phyloP scores from a whole-genome alignment of 805 yeast species.

The Barnettozyma californica region DNA sequence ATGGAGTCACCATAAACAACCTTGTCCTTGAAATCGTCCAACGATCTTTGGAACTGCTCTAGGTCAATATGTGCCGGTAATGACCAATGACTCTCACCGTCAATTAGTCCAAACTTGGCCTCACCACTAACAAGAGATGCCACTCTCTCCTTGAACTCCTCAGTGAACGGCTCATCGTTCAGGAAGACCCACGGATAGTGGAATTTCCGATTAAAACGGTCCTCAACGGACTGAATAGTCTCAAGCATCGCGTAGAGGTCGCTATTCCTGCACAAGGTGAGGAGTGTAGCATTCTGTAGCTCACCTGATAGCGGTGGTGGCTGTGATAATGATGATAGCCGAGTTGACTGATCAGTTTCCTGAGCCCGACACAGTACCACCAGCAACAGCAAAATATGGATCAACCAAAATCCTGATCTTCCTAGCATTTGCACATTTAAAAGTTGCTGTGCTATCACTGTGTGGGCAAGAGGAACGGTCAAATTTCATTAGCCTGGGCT shows the following conservation, averaged over 20 bases:
- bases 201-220: conserved; percentile 42
- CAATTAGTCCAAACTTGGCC: conserved; percentile 67
- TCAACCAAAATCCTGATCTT: neutral
- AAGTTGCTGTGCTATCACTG: too few species aligned
- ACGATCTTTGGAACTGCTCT: conserved; percentile 57
- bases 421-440: neutral
- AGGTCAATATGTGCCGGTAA: conserved; percentile 77
- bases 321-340: too few species aligned
- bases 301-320: neutral
- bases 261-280: conserved; percentile 52
- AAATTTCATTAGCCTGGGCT: neutral
- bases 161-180: conserved; percentile 71
- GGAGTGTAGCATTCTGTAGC: conserved; percentile 35
- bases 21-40: conserved; percentile 47
- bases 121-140: conserved; percentile 55
- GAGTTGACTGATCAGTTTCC: neutral
- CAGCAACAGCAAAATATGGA: neutral
- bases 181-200: conserved; percentile 92
- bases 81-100: conserved; percentile 72
- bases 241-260: conserved; percentile 49
- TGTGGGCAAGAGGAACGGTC: too few species aligned
- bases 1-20: conserved; percentile 72
- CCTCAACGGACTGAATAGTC: conserved; percentile 42
- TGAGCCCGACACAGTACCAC: neutral
- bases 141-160: conserved; percentile 59